Base-by-base conservation (phyloP, 202 grass and related monocot species). In the Schoenoplectus tabernaemontani region DNA sequence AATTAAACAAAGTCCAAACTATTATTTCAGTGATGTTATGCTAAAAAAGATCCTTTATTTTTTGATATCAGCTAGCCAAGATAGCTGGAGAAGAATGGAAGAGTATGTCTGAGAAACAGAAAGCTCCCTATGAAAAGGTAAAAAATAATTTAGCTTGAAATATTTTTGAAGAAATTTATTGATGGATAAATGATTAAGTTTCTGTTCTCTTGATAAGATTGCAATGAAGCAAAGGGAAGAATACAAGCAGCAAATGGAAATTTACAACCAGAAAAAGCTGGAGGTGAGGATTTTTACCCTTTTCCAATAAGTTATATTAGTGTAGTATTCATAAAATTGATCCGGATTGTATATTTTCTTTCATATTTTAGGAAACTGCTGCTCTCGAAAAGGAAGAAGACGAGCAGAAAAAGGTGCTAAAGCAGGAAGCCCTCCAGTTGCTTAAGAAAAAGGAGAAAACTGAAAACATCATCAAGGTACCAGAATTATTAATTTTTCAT, bases 371-470 rank as follows among this genome's bases (percentile, higher is more conserved):
- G 94, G 95, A 90, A 86, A 83, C 63, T 20, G 83, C 68, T 0
- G 78, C 76, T 36, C 16, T 88, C 28, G 89, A 90, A 70, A 95
- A 98, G 67, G 89, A 95, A 78, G 89, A 94, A 41, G 84, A 89
- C 37, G 86, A 98, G 59, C 89, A 90, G 9, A 90, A 83, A 73
- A 95, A 98, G 77, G 60, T 98, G 58, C 10, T 98, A 59, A 98
- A 90, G 76, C 89, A 95, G 50, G 91, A 98, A 91, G 95, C 91
- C 8, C 78, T 98, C 2, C 91, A 94, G 78, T 76, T 95, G 71
- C 86, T 98, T 1, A 98, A 80, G 83, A 98, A 90, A 66, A 98
- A 98, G 78, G 91, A 98, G 81, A 98, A 95, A 82, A 64, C 88
- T 43, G 89, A 95, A 4, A 95, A 92, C 81, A 92, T 98, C 57